Conservation (phyloP, 2,329 filamentous ascomycete genomes). For the Basipetospora chlamydospora region DNA sequence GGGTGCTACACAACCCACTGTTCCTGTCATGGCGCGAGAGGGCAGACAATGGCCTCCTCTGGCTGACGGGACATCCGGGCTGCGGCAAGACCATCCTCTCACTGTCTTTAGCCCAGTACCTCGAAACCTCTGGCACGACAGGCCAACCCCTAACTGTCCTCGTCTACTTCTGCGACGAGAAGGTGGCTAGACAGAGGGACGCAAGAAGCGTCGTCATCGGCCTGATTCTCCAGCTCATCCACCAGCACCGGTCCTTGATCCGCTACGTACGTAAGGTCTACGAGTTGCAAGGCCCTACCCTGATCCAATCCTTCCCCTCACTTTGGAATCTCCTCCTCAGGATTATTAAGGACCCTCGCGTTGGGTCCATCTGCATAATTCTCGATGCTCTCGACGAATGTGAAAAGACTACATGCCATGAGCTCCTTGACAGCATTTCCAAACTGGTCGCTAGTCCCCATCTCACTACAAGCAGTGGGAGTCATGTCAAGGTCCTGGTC, state of each 20-base stretch:
- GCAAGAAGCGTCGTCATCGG: constrained; percentile 19
- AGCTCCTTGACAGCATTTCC: constrained; percentile 14
- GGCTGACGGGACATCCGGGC: constrained; percentile 21
- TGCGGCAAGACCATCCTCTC: constrained; percentile 23
- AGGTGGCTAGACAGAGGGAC: constrained; percentile 17
- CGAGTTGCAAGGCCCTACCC: constrained; percentile 15
- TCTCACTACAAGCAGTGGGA: constrained; percentile 7
- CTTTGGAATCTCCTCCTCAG: constrained; percentile 20
- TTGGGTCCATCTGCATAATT: constrained; percentile 16
- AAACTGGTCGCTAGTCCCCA: constrained; percentile 9
- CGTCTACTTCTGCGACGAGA: constrained; percentile 21
- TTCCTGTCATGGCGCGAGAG: constrained; percentile 17
- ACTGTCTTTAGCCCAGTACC: constrained; percentile 16
- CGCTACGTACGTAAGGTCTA: constrained; percentile 16
- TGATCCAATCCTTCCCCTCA: constrained; percentile 18
- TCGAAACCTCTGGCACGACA: constrained; percentile 9
- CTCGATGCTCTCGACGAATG: constrained; percentile 25
- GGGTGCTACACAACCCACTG: constrained; percentile 16
- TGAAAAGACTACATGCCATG: constrained; percentile 13
- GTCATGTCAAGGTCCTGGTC: constrained; percentile 18
- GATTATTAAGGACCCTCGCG: constrained; percentile 16
- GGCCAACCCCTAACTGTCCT: constrained; percentile 11
- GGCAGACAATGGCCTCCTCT: constrained; percentile 16
- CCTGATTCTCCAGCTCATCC: constrained; percentile 20
- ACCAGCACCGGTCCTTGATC: constrained; percentile 16